phyloP scores from a whole-genome alignment of 1,284 basidiomycete genomes.

The Apiotrichum veenhuisii region DNA sequence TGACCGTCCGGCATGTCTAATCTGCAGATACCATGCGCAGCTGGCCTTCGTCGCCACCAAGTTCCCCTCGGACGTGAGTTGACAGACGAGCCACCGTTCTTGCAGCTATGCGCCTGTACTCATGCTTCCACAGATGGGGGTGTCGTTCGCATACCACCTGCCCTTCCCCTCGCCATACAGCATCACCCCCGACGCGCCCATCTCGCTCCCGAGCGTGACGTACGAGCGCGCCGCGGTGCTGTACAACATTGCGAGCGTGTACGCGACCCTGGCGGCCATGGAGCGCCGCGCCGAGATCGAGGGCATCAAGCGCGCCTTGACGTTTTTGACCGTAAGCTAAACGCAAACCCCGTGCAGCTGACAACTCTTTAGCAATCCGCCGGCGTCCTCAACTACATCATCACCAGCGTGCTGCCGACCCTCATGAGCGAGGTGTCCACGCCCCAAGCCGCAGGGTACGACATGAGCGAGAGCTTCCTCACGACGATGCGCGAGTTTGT shows the following conservation, averaged over 20 bases:
- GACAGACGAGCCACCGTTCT: too few relatives aligned
- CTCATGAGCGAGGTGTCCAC: conserved; percentile 55
- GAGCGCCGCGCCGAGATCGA: conserved; percentile 65
- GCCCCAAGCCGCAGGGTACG: conserved; percentile 49
- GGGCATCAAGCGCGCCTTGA: conserved; percentile 67
- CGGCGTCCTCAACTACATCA: conserved; percentile 67
- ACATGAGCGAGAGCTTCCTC: conserved; percentile 65
- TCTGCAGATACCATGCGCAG: conserved; percentile 78
- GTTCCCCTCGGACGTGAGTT: conserved; percentile 62
- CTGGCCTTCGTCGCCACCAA: conserved; percentile 72
- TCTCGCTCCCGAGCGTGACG: conserved; percentile 65
- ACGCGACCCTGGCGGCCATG: conserved; percentile 55
- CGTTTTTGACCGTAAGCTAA: conserved; percentile 63
- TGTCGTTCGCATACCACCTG: conserved; percentile 71
- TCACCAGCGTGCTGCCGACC: conserved; percentile 58
- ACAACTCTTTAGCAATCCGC: conserved; percentile 61
- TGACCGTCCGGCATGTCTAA: conserved; percentile 38
- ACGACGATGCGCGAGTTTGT: conserved; percentile 69
- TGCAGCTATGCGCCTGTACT: too few relatives aligned
- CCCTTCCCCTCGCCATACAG: conserved; percentile 58
- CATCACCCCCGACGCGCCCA: conserved; percentile 54
- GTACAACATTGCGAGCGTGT: conserved; percentile 79
- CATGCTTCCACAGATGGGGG: conserved; percentile 59
- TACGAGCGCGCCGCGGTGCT: conserved; percentile 74
- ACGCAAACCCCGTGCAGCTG: background rate